Base-by-base conservation (phyloP, 495 filamentous ascomycete genomes). In the Trichoderma asperelloides region DNA sequence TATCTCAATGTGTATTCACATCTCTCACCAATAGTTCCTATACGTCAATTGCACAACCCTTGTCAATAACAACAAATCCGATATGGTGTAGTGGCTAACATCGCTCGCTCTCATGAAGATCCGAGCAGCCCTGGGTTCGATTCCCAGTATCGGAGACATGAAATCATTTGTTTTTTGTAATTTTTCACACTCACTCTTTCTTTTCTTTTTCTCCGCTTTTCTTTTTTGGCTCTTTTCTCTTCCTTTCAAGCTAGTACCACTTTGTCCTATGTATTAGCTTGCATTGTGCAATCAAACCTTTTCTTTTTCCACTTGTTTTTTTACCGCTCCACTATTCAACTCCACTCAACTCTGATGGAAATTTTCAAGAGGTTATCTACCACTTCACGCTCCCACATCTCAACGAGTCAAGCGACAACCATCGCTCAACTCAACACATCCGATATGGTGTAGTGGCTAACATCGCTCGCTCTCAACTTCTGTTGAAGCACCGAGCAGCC, bases 81-180 rank as follows among this genome's bases (percentile, higher is more conserved):
- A 40, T 39, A 39, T 64, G 62, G 30, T 43, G 62, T 64, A 39
- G 40, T 64, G 62, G 40, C 62, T 40, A 40, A 64, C 33, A 40
- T 64, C 62, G 30, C 62, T 64, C 62, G 62, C 62, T 64, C 62
- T 64, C 33, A 64, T 62, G 4, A 45, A 15, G 41, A 45, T 12
- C 63, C 37, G 63, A 64, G 37, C 63, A 64, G 63, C 37, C 63
- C 55, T 60, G 55, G 55, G 55, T 60, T 60, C 55, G 55, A 60
- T 60, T 60, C 55, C 55, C 55, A 60, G 55, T 60, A 60, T 60
- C 55, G 55, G 55, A 60, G 55, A 28, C 27, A 37, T 8, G 0
- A 7, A 0, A 30, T 30, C 18, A 23, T 60, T 60, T n/a, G 8
- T 8, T 60, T 60, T 60, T 60, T 60, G 55, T 9, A 25, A 25